A percentile compares a stretch with the other conserved stretches of the same genome.
Conservation (phyloP, 805 yeast genomes). For the Phaffomyces antillensis region DNA sequence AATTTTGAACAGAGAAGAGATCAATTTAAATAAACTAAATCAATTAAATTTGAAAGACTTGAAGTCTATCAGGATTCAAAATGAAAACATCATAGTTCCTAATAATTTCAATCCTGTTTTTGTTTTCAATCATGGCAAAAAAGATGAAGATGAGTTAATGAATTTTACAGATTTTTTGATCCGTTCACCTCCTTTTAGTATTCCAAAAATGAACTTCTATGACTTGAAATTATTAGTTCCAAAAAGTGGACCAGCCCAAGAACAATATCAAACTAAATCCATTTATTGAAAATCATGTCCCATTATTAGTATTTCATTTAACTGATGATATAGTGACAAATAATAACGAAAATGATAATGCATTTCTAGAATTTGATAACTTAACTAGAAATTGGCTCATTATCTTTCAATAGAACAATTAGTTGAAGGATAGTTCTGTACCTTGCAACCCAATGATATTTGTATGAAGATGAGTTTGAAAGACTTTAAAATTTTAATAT, state of each 20-base stretch:
- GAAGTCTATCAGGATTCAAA: conserved; percentile 1
- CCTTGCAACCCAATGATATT: conserved; percentile 23
- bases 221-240: conserved; percentile 5
- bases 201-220: conserved; percentile 2
- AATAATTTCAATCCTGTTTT: conserved; percentile 3
- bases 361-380: conserved; percentile 26
- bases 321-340: conserved; percentile 5
- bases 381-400: conserved; percentile 36
- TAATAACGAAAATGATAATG: neutral
- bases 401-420: conserved; percentile 26
- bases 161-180: conserved; percentile 2
- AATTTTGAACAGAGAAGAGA: neutral
- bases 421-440: conserved; percentile 38
- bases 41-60: conserved; percentile 1
- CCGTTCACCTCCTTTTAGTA: conserved; percentile 5
- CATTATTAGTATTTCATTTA: conserved; percentile 34
- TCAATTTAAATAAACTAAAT: neutral
- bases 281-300: conserved; percentile 15
- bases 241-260: neutral
- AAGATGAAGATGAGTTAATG: neutral
- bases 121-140: neutral
- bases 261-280: neutral
- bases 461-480: conserved; percentile 34
- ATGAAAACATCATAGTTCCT: conserved; percentile 1
- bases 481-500: conserved; percentile 22